Evolutionary conservation across 805 yeast genomes (phyloP).

Genomic region (Debaryomyces maramus): DNA sequence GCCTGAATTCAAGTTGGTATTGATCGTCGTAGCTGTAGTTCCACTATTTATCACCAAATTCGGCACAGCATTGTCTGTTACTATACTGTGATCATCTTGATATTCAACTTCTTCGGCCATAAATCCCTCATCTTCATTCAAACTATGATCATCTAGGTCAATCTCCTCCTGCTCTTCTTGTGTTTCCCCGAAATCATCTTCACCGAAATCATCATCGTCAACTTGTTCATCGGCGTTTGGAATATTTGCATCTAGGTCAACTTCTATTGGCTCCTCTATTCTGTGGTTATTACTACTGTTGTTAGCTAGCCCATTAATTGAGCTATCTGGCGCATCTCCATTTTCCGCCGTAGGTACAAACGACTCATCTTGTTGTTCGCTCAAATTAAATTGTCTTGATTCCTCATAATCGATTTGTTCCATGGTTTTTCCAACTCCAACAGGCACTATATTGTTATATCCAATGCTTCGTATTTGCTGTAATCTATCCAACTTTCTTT

Average conservation of each 20-base stretch:
- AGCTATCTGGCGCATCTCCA: slow-evolving; percentile 11
- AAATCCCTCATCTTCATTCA: slow-evolving; percentile 39
- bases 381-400: slow-evolving; percentile 12
- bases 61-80: slow-evolving; percentile 11
- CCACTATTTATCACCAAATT: slow-evolving; percentile 20
- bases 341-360: slow-evolving; percentile 25
- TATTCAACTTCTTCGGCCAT: slow-evolving; percentile 51
- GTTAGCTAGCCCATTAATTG: slow-evolving; percentile 9
- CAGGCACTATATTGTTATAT: slow-evolving; percentile 34
- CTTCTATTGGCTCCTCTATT: slow-evolving; percentile 13
- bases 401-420: slow-evolving; percentile 34
- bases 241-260: slow-evolving; percentile 49
- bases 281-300: slow-evolving; percentile 1
- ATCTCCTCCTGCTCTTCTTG: slow-evolving; percentile 11
- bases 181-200: slow-evolving; percentile 14
- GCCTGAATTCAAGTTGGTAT: slow-evolving; percentile 13
- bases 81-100: slow-evolving; percentile 38
- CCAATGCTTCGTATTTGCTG: slow-evolving; percentile 35
- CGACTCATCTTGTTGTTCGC: slow-evolving; percentile 18
- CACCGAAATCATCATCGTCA: slow-evolving; percentile 18
- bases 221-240: slow-evolving; percentile 41
- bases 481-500: slow-evolving; percentile 20
- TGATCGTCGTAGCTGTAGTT: slow-evolving; percentile 12
- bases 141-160: slow-evolving; percentile 11
- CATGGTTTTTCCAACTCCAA: slow-evolving; percentile 41